Evolutionary conservation across 2,329 filamentous ascomycete genomes (phyloP).

Genomic region (Coniochaeta sp.): DNA sequence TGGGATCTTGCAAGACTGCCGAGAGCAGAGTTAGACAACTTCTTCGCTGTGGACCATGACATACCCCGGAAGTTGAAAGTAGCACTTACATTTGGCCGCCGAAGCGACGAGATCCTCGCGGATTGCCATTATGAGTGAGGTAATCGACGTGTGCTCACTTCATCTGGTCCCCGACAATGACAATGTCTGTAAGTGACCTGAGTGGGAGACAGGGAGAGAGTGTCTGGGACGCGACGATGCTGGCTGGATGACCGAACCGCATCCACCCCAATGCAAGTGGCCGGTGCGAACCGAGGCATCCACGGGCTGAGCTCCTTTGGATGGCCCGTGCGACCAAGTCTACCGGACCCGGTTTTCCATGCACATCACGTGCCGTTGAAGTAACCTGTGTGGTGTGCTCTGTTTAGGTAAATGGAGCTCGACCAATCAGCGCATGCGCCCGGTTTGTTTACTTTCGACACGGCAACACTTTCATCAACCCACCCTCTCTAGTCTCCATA

Average conservation of each 20-base stretch:
- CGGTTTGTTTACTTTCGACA: constrained; percentile 35
- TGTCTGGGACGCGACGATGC: not conserved
- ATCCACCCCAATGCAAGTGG: constrained; percentile 7
- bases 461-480: constrained; percentile 22
- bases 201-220: not conserved
- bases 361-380: not conserved
- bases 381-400: constrained; percentile 2
- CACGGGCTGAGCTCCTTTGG: not conserved
- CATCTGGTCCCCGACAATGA: not conserved
- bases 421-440: constrained; percentile 8
- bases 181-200: not conserved
- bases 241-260: not conserved
- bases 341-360: not conserved
- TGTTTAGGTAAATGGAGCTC: not conserved
- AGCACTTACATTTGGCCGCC: constrained; percentile 34
- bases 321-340: constrained; percentile 1
- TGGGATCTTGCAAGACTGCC: constrained; percentile 86
- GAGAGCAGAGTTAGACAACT: not conserved
- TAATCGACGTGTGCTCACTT: not conserved
- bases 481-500: not conserved
- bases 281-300: constrained; percentile 20
- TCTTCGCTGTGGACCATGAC: no score
- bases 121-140: constrained; percentile 58
- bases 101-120: constrained; percentile 89
- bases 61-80: no score